These are phyloP conservation scores for Venturia carpophila DNA, from an alignment of 2,329 filamentous ascomycete species.

Conservation along the genomic window DNA sequence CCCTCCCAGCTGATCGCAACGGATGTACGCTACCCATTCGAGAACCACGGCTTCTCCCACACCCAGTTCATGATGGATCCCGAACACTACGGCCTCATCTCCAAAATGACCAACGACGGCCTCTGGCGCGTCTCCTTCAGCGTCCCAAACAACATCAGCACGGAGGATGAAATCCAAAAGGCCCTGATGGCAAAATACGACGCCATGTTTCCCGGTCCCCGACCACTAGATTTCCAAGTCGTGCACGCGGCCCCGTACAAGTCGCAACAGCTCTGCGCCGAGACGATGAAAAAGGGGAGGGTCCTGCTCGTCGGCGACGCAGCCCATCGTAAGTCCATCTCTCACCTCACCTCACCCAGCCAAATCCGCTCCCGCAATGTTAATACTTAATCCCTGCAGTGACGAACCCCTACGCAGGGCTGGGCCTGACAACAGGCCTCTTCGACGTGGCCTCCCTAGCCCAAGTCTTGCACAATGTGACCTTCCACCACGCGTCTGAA, in stretches of 20 bases:
- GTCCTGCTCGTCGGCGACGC: conserved; percentile 51
- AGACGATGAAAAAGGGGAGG: conserved; percentile 32
- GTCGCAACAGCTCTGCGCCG: conserved; percentile 34
- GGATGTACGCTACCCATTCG: conserved; percentile 32
- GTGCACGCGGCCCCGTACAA: conserved; percentile 34
- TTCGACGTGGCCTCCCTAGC: conserved; percentile 30
- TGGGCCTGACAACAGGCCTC: conserved; percentile 30
- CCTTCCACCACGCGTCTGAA: conserved; percentile 23
- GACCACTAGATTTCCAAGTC: conserved; percentile 28
- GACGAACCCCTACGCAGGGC: conserved; percentile 33
- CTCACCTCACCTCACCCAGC: not conserved
- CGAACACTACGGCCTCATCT: conserved; percentile 32
- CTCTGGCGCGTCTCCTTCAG: conserved; percentile 33
- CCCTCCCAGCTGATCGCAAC: conserved; percentile 46
- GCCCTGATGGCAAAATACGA: not conserved
- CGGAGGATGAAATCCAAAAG: not conserved
- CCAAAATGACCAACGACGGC: conserved; percentile 29
- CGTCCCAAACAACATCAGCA: not conserved
- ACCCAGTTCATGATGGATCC: conserved; percentile 36
- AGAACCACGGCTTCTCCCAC: conserved; percentile 29
- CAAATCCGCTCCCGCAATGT: too few relatives aligned
- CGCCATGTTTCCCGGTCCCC: conserved; percentile 2
- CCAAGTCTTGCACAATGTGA: conserved; percentile 25
- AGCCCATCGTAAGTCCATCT: conserved; percentile 33
- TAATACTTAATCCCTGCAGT: conserved; percentile 21